Evolutionary conservation across 352 stramenopile species (phyloP).

Genomic region (Globisporangium sylvaticum): DNA sequence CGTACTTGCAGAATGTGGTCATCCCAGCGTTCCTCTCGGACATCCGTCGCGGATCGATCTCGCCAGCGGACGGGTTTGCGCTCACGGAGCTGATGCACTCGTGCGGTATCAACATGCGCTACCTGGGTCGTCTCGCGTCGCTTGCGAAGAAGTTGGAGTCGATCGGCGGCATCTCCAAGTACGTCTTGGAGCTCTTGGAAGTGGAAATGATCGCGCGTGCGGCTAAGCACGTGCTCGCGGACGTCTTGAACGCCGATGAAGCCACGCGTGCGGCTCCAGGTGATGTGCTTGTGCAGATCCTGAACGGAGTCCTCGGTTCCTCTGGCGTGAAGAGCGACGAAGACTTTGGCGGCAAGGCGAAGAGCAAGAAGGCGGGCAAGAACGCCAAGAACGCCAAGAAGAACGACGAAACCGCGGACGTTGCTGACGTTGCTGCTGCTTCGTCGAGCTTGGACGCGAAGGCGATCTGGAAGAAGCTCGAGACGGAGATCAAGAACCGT

Average conservation of each 20-base stretch:
- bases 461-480: conserved; percentile 56
- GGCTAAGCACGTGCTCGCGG: conserved; percentile 83
- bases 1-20: conserved; percentile 85
- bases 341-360: conserved; percentile 28
- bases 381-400: conserved; percentile 28
- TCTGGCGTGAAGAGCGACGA: conserved; percentile 21
- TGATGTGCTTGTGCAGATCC: conserved; percentile 67
- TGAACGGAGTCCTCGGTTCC: conserved; percentile 81
- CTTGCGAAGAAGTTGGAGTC: conserved; percentile 87
- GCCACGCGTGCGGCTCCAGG: conserved; percentile 64
- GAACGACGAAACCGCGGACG: conserved; percentile 1
- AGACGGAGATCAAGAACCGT: conserved; percentile 59
- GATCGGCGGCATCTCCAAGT: conserved; percentile 86
- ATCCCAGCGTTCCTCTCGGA: conserved; percentile 82
- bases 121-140: conserved; percentile 90
- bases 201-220: conserved; percentile 95
- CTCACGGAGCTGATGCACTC: conserved; percentile 94
- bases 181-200: conserved; percentile 93
- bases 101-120: conserved; percentile 96
- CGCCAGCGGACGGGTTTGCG: conserved; percentile 84
- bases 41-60: conserved; percentile 78
- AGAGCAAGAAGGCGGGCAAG: conserved; percentile 28
- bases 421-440: not conserved
- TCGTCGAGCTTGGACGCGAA: conserved; percentile 28
- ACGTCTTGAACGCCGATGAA: conserved; percentile 63